These are phyloP conservation scores for Lactifluus subvellereus DNA, from an alignment of 768 basidiomycete genomes.

Conservation along the genomic window DNA sequence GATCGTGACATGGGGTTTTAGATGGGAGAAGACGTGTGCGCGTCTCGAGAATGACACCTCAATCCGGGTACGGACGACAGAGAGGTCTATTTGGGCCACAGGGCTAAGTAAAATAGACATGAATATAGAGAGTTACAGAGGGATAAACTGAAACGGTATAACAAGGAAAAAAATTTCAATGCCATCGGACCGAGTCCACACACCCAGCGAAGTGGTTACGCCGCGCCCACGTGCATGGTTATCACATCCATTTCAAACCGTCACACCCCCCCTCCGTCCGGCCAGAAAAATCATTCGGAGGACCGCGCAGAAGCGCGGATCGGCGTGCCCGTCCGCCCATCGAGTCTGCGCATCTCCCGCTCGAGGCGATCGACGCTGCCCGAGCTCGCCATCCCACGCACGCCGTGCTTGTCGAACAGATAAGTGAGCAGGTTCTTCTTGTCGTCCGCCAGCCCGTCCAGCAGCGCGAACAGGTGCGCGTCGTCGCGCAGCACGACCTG, in stretches of 20 bases:
- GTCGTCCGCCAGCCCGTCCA: constrained; percentile 80
- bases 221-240: neutral
- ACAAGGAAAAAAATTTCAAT: neutral
- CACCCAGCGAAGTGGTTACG: no score
- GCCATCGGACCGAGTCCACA: neutral
- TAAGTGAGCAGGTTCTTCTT: constrained; percentile 90
- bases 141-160: neutral
- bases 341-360: constrained; percentile 75
- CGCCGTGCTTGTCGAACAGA: constrained; percentile 83
- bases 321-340: constrained; percentile 73
- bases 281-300: neutral
- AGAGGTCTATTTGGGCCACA: no score
- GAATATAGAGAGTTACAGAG: no score
- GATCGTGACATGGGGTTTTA: neutral
- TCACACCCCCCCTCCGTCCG: no score
- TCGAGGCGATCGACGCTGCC: constrained; percentile 59
- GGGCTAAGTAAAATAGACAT: no score
- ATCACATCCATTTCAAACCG: neutral
- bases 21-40: neutral
- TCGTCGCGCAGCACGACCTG: constrained; percentile 81
- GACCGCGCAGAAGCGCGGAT: constrained; percentile 28
- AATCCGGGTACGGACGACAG: neutral
- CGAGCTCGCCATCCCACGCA: constrained; percentile 37
- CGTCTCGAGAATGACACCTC: neutral
- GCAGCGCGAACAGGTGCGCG: constrained; percentile 70